Evolutionary conservation across 2,329 filamentous ascomycete species (phyloP).

Genomic region (Paracoccidioides lutzii): DNA sequence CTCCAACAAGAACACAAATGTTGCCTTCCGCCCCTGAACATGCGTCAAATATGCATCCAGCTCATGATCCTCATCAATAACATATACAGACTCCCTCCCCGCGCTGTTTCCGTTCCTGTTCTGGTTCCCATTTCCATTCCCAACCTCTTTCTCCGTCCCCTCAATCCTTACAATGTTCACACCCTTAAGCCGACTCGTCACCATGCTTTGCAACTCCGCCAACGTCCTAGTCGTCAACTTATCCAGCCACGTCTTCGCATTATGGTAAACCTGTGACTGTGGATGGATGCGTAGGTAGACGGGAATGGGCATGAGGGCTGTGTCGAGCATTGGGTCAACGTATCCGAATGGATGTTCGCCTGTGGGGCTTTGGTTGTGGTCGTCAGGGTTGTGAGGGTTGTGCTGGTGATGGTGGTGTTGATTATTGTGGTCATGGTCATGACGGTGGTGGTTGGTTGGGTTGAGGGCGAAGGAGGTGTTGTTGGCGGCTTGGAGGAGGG

Average conservation of each 20-base stretch:
- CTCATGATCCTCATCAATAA: slow-evolving; percentile 58
- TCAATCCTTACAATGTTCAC: slow-evolving; percentile 49
- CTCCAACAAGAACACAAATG: slow-evolving; percentile 34
- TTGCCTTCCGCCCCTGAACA: slow-evolving; percentile 43
- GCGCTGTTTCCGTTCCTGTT: not conserved
- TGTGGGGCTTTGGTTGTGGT: slow-evolving; percentile 13
- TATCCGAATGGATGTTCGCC: slow-evolving; percentile 25
- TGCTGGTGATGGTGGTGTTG: not conserved
- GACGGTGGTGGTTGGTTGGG: slow-evolving; percentile 9
- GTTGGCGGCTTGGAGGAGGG: slow-evolving; percentile 46
- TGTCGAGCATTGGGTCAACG: slow-evolving; percentile 25
- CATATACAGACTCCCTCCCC: slow-evolving; percentile 5
- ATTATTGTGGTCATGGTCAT: slow-evolving; percentile 11
- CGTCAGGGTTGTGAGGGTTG: not conserved
- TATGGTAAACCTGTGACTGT: slow-evolving; percentile 42
- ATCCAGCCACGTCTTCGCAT: slow-evolving; percentile 48
- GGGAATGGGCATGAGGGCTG: slow-evolving; percentile 34
- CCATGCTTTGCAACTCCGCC: slow-evolving; percentile 49
- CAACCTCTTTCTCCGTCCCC: slow-evolving; percentile 49
- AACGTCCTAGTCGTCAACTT: slow-evolving; percentile 48
- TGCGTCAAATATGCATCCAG: slow-evolving; percentile 59
- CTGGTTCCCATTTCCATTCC: slow-evolving; percentile 34
- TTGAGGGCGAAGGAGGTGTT: slow-evolving; percentile 29
- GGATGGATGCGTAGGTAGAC: slow-evolving; percentile 59
- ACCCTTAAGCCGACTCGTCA: slow-evolving; percentile 48